Base-by-base conservation (phyloP, 169 alveolate species). In the Eimeria praecox region DNA sequence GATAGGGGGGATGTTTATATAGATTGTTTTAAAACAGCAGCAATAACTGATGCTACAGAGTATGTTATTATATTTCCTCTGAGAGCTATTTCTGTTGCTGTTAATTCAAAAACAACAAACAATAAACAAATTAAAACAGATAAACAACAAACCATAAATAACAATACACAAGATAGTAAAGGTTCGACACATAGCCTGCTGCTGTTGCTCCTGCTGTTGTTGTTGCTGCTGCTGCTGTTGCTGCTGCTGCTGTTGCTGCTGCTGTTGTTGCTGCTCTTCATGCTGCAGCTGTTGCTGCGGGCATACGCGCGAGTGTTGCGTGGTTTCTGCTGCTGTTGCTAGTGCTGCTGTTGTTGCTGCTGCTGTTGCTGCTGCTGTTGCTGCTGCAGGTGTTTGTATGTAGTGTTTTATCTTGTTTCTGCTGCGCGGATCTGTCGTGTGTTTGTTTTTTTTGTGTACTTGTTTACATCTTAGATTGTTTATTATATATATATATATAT, bases 201-300 rank as follows among this genome's bases (percentile, higher is more conserved):
- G 69, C 69, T 27, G 35, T 16, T 30, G 35, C 75, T 64, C 3
- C 30, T 0, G 33, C 20, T 6, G 75, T 30, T 64, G 75, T 30
- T 64, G 75, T 14, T 64, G 75, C 75, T 64, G 75, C 75, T 64
- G 75, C 75, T 64, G 75, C 24, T 64, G 27, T 9, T 18, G 27
- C 75, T 64, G 75, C 75, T 64, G 75, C 75, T 64, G 75, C 75
- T 64, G 56, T 12, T 49, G 56, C 56, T 49, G 56, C 56, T 49
- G 12, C 12, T 64, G 10, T 9, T 16, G 27, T 12, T 49, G 56
- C 56, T 49, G 56, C 56, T 5, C 20, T 8, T 49, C 56, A 49
- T 49, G 56, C 12, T 49, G 56, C 56, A 5, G 56, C 56, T 49
- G 56, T 12, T 49, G 56, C 56, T 49, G 56, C n/a, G n/a, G n/a